Conservation (phyloP, 305 asterid species). For the Coffea humblotiana region DNA sequence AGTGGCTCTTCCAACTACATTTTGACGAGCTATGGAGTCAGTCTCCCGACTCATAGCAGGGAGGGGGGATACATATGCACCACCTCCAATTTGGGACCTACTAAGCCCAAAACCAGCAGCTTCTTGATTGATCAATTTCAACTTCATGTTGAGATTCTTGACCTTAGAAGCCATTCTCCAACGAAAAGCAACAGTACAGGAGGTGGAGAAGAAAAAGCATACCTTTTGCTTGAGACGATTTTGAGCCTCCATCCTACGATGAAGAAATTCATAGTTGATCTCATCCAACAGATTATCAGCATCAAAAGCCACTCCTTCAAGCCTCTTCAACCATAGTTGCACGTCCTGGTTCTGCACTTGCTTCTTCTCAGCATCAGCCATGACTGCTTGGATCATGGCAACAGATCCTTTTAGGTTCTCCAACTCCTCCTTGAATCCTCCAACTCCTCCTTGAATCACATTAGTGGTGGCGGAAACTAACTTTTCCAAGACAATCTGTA, state of each 20-base stretch:
- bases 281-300: conserved; percentile 25
- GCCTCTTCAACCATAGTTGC: conserved; percentile 17
- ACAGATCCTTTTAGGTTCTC: no score
- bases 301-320: conserved; percentile 19
- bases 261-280: no score
- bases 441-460: no score
- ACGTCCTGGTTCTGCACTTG: neutral
- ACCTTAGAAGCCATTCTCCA: conserved; percentile 19
- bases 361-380: no score
- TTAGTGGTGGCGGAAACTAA: no score
- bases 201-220: neutral
- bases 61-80: neutral
- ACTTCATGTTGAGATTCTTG: conserved; percentile 10
- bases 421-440: no score
- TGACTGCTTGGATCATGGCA: no score
- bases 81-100: neutral
- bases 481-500: no score
- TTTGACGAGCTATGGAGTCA: conserved; percentile 17
- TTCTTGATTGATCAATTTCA: conserved; percentile 3
- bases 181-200: neutral
- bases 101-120: conserved; percentile 13
- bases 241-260: no score
- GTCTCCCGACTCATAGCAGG: conserved; percentile 6
- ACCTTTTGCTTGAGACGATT: neutral
- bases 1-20: conserved; percentile 20